A percentile compares a stretch with the other conserved stretches of the same genome.
Evolutionary conservation across 768 basidiomycete genomes (phyloP).

Genomic region (Podaxis rugospora): DNA sequence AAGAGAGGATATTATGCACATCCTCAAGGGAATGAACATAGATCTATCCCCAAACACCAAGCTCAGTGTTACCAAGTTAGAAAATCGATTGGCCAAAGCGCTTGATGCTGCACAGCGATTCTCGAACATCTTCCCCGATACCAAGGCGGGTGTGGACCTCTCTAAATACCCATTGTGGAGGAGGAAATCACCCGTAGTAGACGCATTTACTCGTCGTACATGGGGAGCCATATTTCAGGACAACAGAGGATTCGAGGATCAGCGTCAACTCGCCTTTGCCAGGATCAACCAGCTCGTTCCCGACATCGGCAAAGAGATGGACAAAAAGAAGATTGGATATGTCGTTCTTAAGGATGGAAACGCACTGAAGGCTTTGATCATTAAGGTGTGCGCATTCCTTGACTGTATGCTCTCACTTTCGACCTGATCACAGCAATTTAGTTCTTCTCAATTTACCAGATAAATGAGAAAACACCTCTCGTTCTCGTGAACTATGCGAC

Average conservation of each 20-base stretch:
- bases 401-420: too few relatives aligned
- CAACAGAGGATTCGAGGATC: conserved; percentile 8
- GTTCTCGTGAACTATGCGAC: conserved; percentile 24
- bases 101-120: conserved; percentile 26
- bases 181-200: conserved; percentile 5
- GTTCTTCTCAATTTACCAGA: conserved; percentile 22
- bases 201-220: conserved; percentile 9
- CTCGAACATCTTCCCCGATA: conserved; percentile 14
- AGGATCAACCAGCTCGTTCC: conserved; percentile 9
- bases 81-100: conserved; percentile 17
- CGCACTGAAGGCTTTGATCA: conserved; percentile 3
- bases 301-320: conserved; percentile 9
- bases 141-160: neutral
- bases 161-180: conserved; percentile 7
- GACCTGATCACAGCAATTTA: conserved; percentile 5
- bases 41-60: conserved; percentile 24
- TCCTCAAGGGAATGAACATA: conserved; percentile 26
- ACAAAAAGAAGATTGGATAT: conserved; percentile 7
- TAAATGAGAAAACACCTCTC: conserved; percentile 22
- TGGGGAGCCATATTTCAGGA: conserved; percentile 11
- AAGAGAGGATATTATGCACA: conserved; percentile 21
- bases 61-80: conserved; percentile 22
- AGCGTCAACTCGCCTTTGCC: conserved; percentile 8
- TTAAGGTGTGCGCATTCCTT: neutral
- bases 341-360: conserved; percentile 4